Evolutionary conservation across 2,329 filamentous ascomycete species (phyloP), one percentile per base, ranked within the genome.

Genomic region (Sclerotinia glacialis): DNA sequence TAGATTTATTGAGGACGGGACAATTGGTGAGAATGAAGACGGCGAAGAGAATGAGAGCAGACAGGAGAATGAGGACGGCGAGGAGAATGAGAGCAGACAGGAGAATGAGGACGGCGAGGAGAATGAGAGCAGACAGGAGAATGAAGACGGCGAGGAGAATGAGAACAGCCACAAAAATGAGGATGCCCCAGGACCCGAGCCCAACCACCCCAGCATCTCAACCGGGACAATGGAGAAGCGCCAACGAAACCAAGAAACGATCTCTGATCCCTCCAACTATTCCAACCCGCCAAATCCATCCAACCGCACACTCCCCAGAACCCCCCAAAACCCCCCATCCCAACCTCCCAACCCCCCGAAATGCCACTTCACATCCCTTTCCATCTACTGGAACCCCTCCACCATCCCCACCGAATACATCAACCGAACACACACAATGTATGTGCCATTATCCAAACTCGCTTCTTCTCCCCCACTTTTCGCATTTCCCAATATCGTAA

Each of bases 401-500:
- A 11, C 0, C 31, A 31, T 28, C 14, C 49, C 49, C 0, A 8
- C 26, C 14, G 26, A 31, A 52, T 31, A 31, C 5, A 2, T 2
- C 2, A 8, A 31, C 5, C 18, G 26, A 28, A 31, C 26, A 2
- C 18, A 1, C 5, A 6, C 14, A 18, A 31, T 18, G 14, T 1
- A 2, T 52, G 1, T 14, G 5, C 8, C 11, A 2, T n/a, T 7
- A 3, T 26, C 47, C 5, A 26, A 12, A 49, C 26, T 1, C 2
- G 3, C 47, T 1, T 11, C 0, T 26, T 9, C n/a, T 16, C 26
- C 26, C 5, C 14, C 7, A n/a, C n/a, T n/a, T 21, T 1, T 7
- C 8, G 21, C 0, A 18, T 2, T n/a, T n/a, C n/a, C n/a, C n/a
- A n/a, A n/a, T n/a, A 5, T 2, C 8, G 5, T 11, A 0, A 8